Conservation (phyloP, 2,329 filamentous ascomycete species). For the Fusarium liriodendri region DNA sequence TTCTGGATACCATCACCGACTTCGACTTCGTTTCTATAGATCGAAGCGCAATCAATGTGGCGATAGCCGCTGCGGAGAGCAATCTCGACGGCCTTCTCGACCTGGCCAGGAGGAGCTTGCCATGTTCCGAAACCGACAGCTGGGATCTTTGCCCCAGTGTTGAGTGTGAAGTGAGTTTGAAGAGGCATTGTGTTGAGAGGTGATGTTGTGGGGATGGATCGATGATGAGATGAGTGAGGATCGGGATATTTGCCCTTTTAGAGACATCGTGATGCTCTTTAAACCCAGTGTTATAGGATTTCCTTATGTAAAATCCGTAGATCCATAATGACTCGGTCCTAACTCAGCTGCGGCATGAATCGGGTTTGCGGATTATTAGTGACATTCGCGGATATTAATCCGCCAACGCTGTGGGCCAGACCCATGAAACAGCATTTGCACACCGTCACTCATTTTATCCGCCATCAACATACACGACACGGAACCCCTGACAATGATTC, state of each 20-base stretch:
- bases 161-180: constrained; percentile 62
- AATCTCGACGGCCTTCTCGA: constrained; percentile 51
- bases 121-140: constrained; percentile 80
- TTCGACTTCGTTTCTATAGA: constrained; percentile 57
- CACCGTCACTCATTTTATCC: not conserved
- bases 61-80: constrained; percentile 57
- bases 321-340: not conserved
- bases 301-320: not conserved
- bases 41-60: constrained; percentile 59
- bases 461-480: not conserved
- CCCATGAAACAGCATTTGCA: not conserved
- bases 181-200: constrained; percentile 19
- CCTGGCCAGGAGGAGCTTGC: constrained; percentile 63
- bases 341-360: not conserved
- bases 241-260: not conserved
- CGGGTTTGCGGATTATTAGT: not conserved
- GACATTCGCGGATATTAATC: not conserved
- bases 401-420: not conserved
- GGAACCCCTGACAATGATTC: not conserved
- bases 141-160: constrained; percentile 80
- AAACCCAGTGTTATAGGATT: not conserved
- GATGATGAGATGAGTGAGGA: not conserved
- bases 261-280: not conserved
- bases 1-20: constrained; percentile 55
- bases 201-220: not conserved